A percentile compares a stretch with the other conserved stretches of the same genome.
These are phyloP conservation scores for Tolypocladium sp. DNA, from an alignment of 2,329 filamentous ascomycete species.

Conservation along the genomic window DNA sequence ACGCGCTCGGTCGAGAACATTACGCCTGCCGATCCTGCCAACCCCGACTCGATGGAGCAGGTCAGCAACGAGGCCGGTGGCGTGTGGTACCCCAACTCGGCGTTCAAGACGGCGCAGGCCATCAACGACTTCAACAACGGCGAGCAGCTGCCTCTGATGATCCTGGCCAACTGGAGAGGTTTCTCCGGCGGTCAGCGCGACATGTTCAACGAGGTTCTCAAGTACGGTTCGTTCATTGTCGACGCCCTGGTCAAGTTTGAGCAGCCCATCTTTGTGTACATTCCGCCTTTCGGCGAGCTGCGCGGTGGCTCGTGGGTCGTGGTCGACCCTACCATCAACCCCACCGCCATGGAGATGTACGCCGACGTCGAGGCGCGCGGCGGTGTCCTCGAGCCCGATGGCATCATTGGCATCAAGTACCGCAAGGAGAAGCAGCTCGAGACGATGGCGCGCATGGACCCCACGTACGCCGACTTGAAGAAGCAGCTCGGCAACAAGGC, in stretches of 20 bases:
- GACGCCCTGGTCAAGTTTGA: conserved; percentile 97
- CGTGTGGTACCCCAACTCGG: conserved; percentile 99
- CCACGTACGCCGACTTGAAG: conserved; percentile 74
- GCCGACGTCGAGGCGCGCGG: conserved; percentile 90
- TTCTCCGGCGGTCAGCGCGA: conserved; percentile 99
- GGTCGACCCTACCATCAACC: conserved; percentile 96
- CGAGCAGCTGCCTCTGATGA: conserved; percentile 97
- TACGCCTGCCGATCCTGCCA: conserved; percentile 91
- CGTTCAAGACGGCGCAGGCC: conserved; percentile 98
- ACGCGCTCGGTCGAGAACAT: conserved; percentile 94
- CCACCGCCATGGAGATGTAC: conserved; percentile 98
- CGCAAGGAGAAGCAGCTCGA: conserved; percentile 94
- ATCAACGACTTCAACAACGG: conserved; percentile 99
- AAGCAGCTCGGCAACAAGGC: conserved; percentile 57
- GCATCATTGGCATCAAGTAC: conserved; percentile 98
- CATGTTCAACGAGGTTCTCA: conserved; percentile 99
- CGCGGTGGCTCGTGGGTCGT: conserved; percentile 99
- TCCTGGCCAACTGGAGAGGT: conserved; percentile 98
- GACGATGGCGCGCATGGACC: conserved; percentile 91
- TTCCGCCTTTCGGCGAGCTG: conserved; percentile 90
- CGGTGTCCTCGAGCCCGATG: conserved; percentile 95
- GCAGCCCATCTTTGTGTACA: conserved; percentile 98
- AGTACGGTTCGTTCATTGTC: conserved; percentile 98
- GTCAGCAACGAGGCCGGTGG: conserved; percentile 91
- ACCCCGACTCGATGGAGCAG: conserved; percentile 96